Evolutionary conservation across 768 basidiomycete species (phyloP).

Genomic region (Calocybe gangraenosa): DNA sequence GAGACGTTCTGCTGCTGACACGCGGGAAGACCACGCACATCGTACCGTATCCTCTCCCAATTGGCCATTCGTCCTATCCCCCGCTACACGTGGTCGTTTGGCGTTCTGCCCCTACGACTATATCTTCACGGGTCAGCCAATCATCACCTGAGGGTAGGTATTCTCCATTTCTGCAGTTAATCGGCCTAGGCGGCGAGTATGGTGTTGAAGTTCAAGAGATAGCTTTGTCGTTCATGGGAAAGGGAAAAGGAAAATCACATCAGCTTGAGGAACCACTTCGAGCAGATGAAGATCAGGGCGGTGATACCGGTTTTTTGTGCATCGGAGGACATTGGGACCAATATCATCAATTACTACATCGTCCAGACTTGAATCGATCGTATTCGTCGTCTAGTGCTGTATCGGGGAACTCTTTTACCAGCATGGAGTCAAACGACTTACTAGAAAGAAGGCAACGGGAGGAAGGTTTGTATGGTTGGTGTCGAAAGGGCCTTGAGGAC

Average conservation of each 20-base stretch:
- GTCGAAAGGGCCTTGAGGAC: conserved; percentile 66
- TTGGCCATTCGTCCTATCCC: conserved; percentile 36
- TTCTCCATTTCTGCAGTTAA: conserved; percentile 57
- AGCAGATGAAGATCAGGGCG: conserved; percentile 63
- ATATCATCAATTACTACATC: conserved; percentile 30
- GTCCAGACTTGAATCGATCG: conserved; percentile 33
- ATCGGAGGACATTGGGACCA: conserved; percentile 50
- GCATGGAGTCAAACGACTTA: conserved; percentile 50
- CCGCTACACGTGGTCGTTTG: conserved; percentile 58
- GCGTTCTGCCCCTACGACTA: conserved; percentile 51
- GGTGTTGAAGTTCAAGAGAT: conserved; percentile 77
- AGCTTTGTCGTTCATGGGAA: conserved; percentile 48
- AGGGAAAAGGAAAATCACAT: conserved; percentile 39
- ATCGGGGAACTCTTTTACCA: conserved; percentile 44
- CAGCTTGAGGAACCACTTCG: conserved; percentile 42
- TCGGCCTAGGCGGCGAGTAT: conserved; percentile 58
- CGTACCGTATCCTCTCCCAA: conserved; percentile 62
- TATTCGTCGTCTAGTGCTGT: conserved; percentile 37
- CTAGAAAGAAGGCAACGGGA: conserved; percentile 41
- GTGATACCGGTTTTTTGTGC: conserved; percentile 55
- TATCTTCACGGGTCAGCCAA: conserved; percentile 48
- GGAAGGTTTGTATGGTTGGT: conserved; percentile 77
- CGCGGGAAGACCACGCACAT: conserved; percentile 67
- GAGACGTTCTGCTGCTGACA: conserved; percentile 61
- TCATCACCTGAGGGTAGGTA: conserved; percentile 21